These are phyloP conservation scores for Cystobasidiopsis lactophilus DNA, from an alignment of 768 basidiomycete genomes.

Conservation along the genomic window DNA sequence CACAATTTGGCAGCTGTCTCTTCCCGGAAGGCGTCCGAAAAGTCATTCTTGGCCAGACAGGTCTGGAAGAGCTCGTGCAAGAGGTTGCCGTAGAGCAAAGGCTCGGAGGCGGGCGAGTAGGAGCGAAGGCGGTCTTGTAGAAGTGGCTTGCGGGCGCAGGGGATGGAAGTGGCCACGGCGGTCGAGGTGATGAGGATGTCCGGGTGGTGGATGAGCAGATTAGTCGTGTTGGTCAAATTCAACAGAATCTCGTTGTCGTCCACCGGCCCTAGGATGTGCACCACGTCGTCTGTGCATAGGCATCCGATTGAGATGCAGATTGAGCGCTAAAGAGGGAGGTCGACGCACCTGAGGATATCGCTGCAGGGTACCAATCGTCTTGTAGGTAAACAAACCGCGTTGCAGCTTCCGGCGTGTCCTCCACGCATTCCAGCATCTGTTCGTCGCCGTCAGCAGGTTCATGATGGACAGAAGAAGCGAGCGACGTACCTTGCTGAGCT, in stretches of 20 bases:
- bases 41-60: slow-evolving; percentile 31
- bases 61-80: slow-evolving; percentile 76
- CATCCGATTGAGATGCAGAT: background rate
- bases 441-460: too few relatives aligned
- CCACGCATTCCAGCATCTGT: too few relatives aligned
- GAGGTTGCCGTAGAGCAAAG: slow-evolving; percentile 65
- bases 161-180: slow-evolving; percentile 55
- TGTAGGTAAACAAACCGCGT: too few relatives aligned
- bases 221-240: background rate
- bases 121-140: slow-evolving; percentile 35
- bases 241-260: background rate
- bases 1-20: background rate
- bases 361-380: too few relatives aligned
- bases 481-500: too few relatives aligned
- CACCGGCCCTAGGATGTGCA: background rate
- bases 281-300: background rate
- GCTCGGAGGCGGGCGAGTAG: slow-evolving; percentile 31
- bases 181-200: slow-evolving; percentile 82
- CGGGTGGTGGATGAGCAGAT: slow-evolving; percentile 62
- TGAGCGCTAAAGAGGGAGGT: too few relatives aligned
- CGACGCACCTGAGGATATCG: too few relatives aligned
- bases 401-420: too few relatives aligned
- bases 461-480: too few relatives aligned
- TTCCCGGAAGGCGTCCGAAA: background rate
- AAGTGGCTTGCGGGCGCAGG: slow-evolving; percentile 71